Base-by-base conservation (phyloP, 2,329 filamentous ascomycete species). In the Pyrenophora tritici-repentis region DNA sequence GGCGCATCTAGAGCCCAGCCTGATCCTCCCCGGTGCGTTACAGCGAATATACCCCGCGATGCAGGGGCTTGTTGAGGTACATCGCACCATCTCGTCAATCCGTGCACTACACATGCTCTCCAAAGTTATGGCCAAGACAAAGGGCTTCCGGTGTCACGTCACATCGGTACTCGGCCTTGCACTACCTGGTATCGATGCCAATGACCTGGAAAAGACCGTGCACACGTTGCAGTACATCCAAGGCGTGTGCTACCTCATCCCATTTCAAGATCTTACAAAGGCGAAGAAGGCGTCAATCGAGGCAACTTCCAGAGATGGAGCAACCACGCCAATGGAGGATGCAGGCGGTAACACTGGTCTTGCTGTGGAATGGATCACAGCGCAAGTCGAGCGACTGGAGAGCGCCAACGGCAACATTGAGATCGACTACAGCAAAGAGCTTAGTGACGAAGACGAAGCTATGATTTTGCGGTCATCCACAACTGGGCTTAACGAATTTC, bases 1-100 rank as follows among this genome's bases (percentile, higher is more conserved):
- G 46, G 89, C 94, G 2, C 97, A 89, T 65, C 80, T 99, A 38
- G 93, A 99, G 71, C 95, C 94, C 0, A 87, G 91, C 62, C 79
- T 97, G 62, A 93, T 99, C 52, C 80, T 99, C 1, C 94, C 94
- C 0, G 94, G 95, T 35, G 93, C 94, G 20, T 75, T 99, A 50
- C 94, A 99, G 73, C 85, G 94, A 55, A 97, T 99, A 67, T 99
- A 99, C 68, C 94, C 94, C 9, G 95, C 93, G 61, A 86, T 99
- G 74, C 94, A 99, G 73, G 95, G 95, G 0, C 79, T 99, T 44
- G 94, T 99, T 3, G 94, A 99, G 74, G 94, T 99, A 3, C 94
- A 99, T 76, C 86, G 94, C 45, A 99, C 94, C 2, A 93, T 92
- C 4, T 96, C 94, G 0, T 97, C 93, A 51, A 82, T 99, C 51